Percentiles rank a stretch among this genome's conserved stretches.
Conservation (phyloP, 225 moss, liverwort and hornwort species). For the Neckera pumila region DNA sequence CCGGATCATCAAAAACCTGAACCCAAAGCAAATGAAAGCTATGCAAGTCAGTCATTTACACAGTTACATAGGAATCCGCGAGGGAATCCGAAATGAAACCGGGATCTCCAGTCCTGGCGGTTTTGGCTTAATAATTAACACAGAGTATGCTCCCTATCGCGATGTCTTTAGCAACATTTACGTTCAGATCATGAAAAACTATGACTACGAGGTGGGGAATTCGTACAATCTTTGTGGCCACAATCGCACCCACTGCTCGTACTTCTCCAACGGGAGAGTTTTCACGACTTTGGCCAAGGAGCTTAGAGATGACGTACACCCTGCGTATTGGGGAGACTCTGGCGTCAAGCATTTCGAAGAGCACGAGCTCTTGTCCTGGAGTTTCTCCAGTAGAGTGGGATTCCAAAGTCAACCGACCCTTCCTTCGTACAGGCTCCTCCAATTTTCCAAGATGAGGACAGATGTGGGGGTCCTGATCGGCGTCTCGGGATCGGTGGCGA, state of each 20-base stretch:
- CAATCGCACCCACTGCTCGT: background rate
- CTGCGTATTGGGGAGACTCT: background rate
- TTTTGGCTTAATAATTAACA: background rate
- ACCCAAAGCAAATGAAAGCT: fast-evolving
- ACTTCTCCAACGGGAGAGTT: background rate
- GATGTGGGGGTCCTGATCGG: background rate
- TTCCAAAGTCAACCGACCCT: background rate
- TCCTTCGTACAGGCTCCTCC: background rate
- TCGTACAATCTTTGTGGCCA: background rate
- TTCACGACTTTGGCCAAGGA: background rate
- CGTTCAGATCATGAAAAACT: background rate
- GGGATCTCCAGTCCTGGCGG: background rate
- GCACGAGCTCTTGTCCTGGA: background rate
- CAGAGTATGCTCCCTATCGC: background rate
- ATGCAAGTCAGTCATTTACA: background rate
- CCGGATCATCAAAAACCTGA: background rate
- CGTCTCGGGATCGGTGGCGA: background rate
- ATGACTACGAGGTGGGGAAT: background rate
- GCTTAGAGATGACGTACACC: background rate
- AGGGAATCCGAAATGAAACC: background rate
- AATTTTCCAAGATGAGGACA: background rate
- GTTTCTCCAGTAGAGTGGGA: background rate
- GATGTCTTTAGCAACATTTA: background rate
- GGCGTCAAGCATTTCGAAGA: background rate
- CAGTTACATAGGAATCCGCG: background rate